Evolutionary conservation across 345 rosid species (phyloP).

Genomic region (Euphorbia pulcherrima): DNA sequence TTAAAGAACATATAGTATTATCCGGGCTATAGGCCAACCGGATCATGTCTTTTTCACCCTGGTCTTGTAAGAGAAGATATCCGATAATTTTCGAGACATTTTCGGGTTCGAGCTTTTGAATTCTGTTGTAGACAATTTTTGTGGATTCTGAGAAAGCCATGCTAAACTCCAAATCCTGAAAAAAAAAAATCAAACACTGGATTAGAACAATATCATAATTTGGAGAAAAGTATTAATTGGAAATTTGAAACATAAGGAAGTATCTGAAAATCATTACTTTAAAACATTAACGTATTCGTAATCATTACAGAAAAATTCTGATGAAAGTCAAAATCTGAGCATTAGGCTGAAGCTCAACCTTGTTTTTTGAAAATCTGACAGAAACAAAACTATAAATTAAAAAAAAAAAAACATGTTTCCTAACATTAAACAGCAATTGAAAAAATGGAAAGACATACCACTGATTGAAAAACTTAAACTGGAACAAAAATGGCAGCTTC

Average conservation of each 20-base stretch:
- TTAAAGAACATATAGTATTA: slow-evolving; percentile 46
- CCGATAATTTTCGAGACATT: slow-evolving; percentile 77
- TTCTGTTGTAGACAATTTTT: slow-evolving; percentile 67
- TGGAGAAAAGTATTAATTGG: slow-evolving; percentile 8
- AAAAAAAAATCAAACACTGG: slow-evolving; percentile 17
- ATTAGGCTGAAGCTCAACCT: no score
- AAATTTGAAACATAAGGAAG: slow-evolving; percentile 15
- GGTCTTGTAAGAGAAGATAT: slow-evolving; percentile 67
- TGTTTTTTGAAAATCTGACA: no score
- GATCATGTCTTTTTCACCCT: slow-evolving; percentile 75
- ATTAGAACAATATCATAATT: neutral
- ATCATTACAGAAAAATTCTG: neutral
- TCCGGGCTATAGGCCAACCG: slow-evolving; percentile 85
- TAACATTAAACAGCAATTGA: neutral
- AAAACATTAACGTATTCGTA: neutral
- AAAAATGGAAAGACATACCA: slow-evolving; percentile 23
- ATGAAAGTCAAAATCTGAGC: no score
- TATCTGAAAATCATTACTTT: slow-evolving; percentile 2
- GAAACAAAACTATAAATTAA: neutral
- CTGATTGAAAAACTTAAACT: slow-evolving; percentile 20
- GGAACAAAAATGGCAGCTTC: slow-evolving; percentile 21
- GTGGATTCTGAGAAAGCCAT: slow-evolving; percentile 84
- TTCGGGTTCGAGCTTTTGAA: slow-evolving; percentile 81
- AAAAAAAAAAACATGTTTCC: neutral
- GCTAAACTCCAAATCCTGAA: slow-evolving; percentile 31